Conservation (phyloP, 2,329 filamentous ascomycete species). For the Penicillium nordicum region DNA sequence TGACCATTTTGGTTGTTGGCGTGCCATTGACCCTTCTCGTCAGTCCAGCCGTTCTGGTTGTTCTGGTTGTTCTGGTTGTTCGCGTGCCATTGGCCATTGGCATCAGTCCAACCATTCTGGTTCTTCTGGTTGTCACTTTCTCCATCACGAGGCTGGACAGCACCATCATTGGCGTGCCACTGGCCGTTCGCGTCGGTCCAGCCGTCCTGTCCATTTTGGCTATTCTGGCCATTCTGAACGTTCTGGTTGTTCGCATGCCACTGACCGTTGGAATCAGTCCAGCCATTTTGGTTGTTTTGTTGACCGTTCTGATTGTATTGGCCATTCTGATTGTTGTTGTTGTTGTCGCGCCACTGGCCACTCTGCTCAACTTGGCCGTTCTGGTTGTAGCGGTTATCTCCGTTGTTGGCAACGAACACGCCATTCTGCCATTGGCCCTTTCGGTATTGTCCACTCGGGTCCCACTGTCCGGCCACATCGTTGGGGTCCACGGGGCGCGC, state of each 20-base stretch:
- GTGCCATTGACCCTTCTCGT: conserved; percentile 7
- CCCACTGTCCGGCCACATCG: conserved; percentile 19
- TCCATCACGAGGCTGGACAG: too few species aligned
- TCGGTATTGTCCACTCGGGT: conserved; percentile 21
- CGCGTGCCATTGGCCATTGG: conserved; percentile 1
- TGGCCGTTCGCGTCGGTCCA: neutral
- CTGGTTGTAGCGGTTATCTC: conserved; percentile 4
- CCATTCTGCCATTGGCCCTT: conserved; percentile 21
- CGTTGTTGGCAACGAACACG: conserved; percentile 16
- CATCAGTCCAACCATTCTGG: conserved; percentile 13
- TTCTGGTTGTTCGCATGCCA: conserved; percentile 2
- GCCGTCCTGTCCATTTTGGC: neutral
- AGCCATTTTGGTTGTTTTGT: conserved; percentile 12
- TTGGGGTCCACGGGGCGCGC: conserved; percentile 23
- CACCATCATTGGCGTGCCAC: conserved; percentile 11
- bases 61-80: neutral
- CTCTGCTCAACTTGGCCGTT: neutral
- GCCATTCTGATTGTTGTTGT: neutral
- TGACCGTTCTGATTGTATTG: neutral
- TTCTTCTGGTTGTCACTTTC: too few species aligned
- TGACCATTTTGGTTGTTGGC: neutral
- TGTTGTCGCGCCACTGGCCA: conserved; percentile 2
- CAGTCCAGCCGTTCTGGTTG: neutral
- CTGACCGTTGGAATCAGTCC: conserved; percentile 6
- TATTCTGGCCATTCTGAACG: neutral